Evolutionary conservation across 257 asterid genomes (phyloP).

Genomic region (Thymus quinquecostatus): DNA sequence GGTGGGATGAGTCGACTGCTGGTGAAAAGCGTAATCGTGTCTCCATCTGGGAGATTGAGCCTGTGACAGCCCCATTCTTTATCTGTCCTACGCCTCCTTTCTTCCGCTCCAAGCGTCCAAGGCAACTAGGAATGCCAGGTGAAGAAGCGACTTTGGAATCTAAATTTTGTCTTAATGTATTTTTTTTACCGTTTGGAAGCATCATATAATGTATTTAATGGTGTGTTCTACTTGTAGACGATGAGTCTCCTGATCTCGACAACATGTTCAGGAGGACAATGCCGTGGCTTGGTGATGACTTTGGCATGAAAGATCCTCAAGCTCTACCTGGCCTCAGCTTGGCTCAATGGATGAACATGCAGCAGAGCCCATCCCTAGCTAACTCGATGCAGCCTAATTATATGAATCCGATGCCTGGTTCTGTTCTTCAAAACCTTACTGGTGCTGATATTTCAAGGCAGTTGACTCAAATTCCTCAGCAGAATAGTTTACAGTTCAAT

Average conservation of each 20-base stretch:
- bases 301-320: slow-evolving; percentile 73
- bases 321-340: slow-evolving; percentile 80
- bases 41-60: slow-evolving; percentile 97
- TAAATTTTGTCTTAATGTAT: neutral
- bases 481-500: slow-evolving; percentile 62
- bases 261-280: slow-evolving; percentile 72
- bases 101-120: slow-evolving; percentile 80
- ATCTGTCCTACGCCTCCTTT: slow-evolving; percentile 89
- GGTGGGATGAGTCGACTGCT: slow-evolving; percentile 96
- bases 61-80: slow-evolving; percentile 94
- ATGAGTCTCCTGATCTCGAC: slow-evolving; percentile 80
- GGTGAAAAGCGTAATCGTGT: slow-evolving; percentile 90
- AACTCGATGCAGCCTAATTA: slow-evolving; percentile 65
- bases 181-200: neutral
- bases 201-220: slow-evolving; percentile 1
- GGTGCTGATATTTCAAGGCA: slow-evolving; percentile 69
- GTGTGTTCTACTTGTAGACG: slow-evolving; percentile 58
- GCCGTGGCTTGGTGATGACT: slow-evolving; percentile 92
- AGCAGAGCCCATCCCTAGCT: slow-evolving; percentile 62
- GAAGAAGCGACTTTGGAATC: slow-evolving; percentile 2
- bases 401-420: slow-evolving; percentile 37
- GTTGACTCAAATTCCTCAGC: slow-evolving; percentile 67
- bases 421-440: slow-evolving; percentile 59
- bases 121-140: slow-evolving; percentile 96
- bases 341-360: slow-evolving; percentile 99